These are phyloP conservation scores for Globisporangium yorkense DNA, from an alignment of 352 stramenopile genomes.

Conservation along the genomic window DNA sequence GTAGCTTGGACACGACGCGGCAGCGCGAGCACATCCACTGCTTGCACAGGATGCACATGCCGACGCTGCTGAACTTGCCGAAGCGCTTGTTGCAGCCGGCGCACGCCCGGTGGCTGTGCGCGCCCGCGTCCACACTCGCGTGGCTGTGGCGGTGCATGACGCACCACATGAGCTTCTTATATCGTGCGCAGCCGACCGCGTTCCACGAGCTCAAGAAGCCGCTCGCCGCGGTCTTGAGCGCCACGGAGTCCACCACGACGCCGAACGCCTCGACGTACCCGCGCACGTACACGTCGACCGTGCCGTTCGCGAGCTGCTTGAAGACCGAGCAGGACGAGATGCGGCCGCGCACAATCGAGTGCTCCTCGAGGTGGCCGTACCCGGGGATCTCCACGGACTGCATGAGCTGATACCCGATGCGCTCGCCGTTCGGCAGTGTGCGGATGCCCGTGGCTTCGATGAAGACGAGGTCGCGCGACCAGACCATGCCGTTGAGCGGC, in stretches of 20 bases:
- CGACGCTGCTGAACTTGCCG: constrained; percentile 24
- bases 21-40: constrained; percentile 34
- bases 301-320: constrained; percentile 5
- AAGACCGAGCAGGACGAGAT: constrained; percentile 9
- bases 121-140: not conserved
- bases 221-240: constrained; percentile 33
- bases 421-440: constrained; percentile 16
- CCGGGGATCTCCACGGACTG: constrained; percentile 23
- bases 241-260: constrained; percentile 23
- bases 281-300: constrained; percentile 13
- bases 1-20: constrained; percentile 24
- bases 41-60: constrained; percentile 26
- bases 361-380: not conserved
- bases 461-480: constrained; percentile 25
- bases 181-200: constrained; percentile 29
- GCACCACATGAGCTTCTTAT: constrained; percentile 44
- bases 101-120: constrained; percentile 2
- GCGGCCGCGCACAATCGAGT: constrained; percentile 5
- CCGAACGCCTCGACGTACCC: constrained; percentile 7
- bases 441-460: constrained; percentile 38
- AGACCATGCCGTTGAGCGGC: constrained; percentile 6
- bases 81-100: constrained; percentile 21
- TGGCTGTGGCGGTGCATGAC: not conserved
- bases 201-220: constrained; percentile 46
- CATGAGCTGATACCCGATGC: constrained; percentile 28